Evolutionary conservation across 352 stramenopile genomes (phyloP).

Genomic region (Phytophthora boehmeriae): DNA sequence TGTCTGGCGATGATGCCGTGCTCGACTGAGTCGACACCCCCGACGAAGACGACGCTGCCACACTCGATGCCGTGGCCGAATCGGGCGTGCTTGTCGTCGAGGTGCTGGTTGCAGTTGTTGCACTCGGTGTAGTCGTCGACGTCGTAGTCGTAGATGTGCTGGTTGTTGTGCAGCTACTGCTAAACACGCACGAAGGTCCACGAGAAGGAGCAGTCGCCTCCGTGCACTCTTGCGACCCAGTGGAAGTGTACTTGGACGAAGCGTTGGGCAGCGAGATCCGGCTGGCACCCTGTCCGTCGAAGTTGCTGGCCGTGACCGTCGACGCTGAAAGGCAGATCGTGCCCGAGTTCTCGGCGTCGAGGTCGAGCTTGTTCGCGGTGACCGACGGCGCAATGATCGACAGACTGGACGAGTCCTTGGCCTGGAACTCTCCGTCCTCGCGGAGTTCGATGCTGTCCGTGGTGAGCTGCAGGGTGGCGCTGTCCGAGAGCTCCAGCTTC

Average conservation of each 20-base stretch:
- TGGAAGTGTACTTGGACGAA: constrained; percentile 32
- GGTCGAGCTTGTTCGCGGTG: constrained; percentile 21
- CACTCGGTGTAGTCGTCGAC: constrained; percentile 4
- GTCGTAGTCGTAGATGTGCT: constrained; percentile 7
- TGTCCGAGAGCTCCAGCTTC: constrained; percentile 30
- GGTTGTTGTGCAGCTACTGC: constrained; percentile 12
- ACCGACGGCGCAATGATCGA: constrained; percentile 29
- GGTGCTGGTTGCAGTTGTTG: constrained; percentile 16
- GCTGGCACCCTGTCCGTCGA: constrained; percentile 23
- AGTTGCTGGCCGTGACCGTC: constrained; percentile 22
- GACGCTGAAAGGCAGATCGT: constrained; percentile 30
- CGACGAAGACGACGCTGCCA: constrained; percentile 10
- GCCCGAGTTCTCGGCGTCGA: constrained; percentile 22
- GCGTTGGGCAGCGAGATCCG: constrained; percentile 37
- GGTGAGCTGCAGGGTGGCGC: constrained; percentile 24
- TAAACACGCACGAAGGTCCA: constrained; percentile 19
- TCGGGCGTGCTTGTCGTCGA: neutral
- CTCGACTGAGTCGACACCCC: constrained; percentile 20
- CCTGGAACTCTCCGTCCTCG: constrained; percentile 32
- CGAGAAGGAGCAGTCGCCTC: constrained; percentile 23
- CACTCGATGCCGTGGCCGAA: constrained; percentile 3
- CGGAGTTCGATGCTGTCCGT: constrained; percentile 23
- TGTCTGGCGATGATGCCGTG: neutral
- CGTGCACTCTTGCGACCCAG: constrained; percentile 13
- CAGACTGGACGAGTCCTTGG: constrained; percentile 25